Evolutionary conservation across 495 filamentous ascomycete genomes (phyloP).

Genomic region (Penicillium alfredii): DNA sequence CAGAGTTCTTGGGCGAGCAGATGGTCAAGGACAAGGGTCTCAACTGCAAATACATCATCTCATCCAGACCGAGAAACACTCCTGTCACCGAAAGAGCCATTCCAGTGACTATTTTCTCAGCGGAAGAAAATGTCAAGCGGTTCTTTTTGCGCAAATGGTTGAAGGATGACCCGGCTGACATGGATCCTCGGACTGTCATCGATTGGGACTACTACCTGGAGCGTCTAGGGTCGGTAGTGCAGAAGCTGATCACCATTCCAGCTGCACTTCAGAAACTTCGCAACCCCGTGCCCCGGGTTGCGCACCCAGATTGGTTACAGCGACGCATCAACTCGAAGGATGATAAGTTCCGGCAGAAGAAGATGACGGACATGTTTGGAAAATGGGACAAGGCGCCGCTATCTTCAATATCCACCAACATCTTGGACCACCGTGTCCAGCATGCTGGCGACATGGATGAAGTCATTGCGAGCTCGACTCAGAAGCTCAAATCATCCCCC

Average conservation of each 20-base stretch:
- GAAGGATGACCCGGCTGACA: conserved; percentile 86
- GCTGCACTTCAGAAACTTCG: conserved; percentile 90
- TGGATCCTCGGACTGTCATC: conserved; percentile 81
- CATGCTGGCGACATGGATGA: conserved; percentile 75
- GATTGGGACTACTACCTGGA: conserved; percentile 98
- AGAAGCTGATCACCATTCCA: conserved; percentile 98
- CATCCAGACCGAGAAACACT: conserved; percentile 74
- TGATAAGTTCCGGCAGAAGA: conserved; percentile 95
- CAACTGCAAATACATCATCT: conserved; percentile 99
- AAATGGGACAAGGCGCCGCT: conserved; percentile 71
- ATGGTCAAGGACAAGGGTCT: conserved; percentile 99
- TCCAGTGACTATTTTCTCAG: conserved; percentile 95
- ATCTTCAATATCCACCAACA: conserved; percentile 65
- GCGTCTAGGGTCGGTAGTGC: conserved; percentile 89
- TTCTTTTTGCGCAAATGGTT: conserved; percentile 93
- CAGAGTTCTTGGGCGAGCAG: conserved; percentile 93
- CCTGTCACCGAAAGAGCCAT: conserved; percentile 93
- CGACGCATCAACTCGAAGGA: conserved; percentile 90
- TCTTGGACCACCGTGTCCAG: conserved; percentile 51
- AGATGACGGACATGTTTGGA: conserved; percentile 89
- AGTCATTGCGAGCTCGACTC: conserved; percentile 59
- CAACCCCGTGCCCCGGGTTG: conserved; percentile 88
- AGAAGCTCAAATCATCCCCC: conserved; percentile 65
- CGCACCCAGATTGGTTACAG: conserved; percentile 95
- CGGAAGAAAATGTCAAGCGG: conserved; percentile 78